A percentile compares a stretch with the other conserved stretches of the same genome.
Conservation (phyloP, 148 eudicot species). For the Spergularia marina region DNA sequence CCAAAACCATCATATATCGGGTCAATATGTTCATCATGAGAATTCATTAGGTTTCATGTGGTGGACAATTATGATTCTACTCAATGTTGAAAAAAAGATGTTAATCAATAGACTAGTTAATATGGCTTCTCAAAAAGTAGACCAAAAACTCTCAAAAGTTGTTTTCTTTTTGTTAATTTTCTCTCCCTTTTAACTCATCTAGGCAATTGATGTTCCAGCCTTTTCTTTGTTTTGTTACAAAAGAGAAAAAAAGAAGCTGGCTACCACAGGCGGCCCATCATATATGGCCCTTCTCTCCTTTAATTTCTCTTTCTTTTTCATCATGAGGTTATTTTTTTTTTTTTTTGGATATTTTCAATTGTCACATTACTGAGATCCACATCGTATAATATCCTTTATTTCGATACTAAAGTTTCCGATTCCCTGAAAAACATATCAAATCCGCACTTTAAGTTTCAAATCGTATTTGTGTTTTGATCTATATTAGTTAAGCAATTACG, state of each 20-base stretch:
- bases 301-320: conserved; percentile 4
- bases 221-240: conserved; percentile 15
- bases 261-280: conserved; percentile 19
- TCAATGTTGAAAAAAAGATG: conserved; percentile 27
- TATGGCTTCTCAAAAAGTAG: conserved; percentile 12
- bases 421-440: neutral
- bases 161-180: conserved; percentile 25
- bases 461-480: too few species aligned
- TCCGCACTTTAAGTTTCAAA: too few species aligned
- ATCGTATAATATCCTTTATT: neutral
- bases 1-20: conserved; percentile 31
- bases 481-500: too few species aligned
- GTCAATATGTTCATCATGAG: conserved; percentile 43
- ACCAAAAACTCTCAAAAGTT: conserved; percentile 5
- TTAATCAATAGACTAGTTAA: neutral
- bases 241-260: conserved; percentile 26
- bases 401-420: neutral
- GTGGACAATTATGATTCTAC: conserved; percentile 57
- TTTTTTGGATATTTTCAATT: conserved; percentile 22
- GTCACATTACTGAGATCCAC: conserved; percentile 21
- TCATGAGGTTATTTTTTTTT: conserved; percentile 21
- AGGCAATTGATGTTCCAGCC: conserved; percentile 22
- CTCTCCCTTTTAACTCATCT: conserved; percentile 10
- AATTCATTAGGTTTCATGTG: conserved; percentile 53
- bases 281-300: conserved; percentile 12